Percentiles rank a stretch among this genome's conserved stretches.
Evolutionary conservation across 2,329 filamentous ascomycete species (phyloP).

Genomic region (Cryphonectria nitschkei): DNA sequence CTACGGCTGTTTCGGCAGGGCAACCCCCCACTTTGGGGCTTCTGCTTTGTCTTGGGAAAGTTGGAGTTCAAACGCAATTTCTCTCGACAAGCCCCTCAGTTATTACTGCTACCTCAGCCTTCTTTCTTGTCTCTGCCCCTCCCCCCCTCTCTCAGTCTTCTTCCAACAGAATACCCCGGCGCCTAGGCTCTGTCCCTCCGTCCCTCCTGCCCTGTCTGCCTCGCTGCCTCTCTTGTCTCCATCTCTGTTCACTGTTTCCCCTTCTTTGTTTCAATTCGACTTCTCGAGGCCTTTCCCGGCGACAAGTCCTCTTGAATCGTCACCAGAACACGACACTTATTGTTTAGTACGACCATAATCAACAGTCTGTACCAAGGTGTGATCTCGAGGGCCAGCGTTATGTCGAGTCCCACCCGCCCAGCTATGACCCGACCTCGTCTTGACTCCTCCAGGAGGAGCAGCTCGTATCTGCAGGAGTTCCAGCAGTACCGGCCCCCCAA

Average conservation of each 20-base stretch:
- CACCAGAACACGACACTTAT: background rate
- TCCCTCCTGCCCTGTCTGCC: background rate
- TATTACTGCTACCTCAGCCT: background rate
- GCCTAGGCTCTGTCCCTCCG: background rate
- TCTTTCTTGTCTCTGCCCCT: background rate
- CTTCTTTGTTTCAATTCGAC: background rate
- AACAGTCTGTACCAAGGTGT: background rate
- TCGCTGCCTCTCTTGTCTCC: background rate
- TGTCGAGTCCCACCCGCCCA: conserved; percentile 37
- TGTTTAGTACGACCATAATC: background rate
- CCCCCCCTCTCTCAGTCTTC: background rate
- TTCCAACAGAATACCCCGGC: background rate
- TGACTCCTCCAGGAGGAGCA: conserved; percentile 57
- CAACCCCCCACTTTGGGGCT: background rate
- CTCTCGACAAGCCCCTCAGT: conserved; percentile 3
- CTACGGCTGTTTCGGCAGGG: conserved; percentile 6
- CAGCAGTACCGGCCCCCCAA: conserved; percentile 64
- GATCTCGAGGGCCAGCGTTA: conserved; percentile 4
- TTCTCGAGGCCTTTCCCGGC: background rate
- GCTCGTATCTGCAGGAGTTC: conserved; percentile 65
- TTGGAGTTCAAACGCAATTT: background rate
- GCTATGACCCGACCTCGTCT: conserved; percentile 51
- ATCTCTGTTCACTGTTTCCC: background rate
- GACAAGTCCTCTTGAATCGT: background rate
- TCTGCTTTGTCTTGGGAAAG: background rate